These are phyloP conservation scores for Aspergillus sp. DNA, from an alignment of 2,329 filamentous ascomycete genomes.

Conservation along the genomic window DNA sequence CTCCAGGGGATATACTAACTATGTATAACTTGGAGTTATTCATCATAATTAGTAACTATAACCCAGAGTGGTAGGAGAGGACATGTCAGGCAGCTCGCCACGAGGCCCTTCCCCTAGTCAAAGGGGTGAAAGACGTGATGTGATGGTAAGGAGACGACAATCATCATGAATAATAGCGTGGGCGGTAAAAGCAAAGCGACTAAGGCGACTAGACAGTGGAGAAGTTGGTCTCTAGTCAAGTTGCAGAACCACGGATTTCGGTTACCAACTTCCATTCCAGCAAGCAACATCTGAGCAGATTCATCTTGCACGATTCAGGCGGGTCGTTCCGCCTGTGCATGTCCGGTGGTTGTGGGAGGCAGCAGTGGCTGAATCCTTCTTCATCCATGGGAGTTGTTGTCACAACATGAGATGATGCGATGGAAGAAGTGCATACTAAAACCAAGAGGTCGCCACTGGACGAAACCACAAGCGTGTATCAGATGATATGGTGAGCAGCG, in stretches of 20 bases:
- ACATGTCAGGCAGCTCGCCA: not conserved
- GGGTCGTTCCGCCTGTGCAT: not conserved
- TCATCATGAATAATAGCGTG: slow-evolving; percentile 14
- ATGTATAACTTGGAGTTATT: too few species aligned
- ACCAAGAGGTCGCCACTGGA: not conserved
- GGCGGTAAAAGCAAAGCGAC: slow-evolving; percentile 24
- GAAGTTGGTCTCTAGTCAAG: slow-evolving; percentile 5
- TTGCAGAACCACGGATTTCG: slow-evolving; percentile 18
- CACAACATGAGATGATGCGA: too few species aligned
- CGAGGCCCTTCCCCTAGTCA: not conserved
- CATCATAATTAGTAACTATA: too few species aligned
- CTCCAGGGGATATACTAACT: not conserved
- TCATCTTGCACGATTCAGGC: slow-evolving; percentile 1
- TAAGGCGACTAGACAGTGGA: slow-evolving; percentile 33
- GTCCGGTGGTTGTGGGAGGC: not conserved
- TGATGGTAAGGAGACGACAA: slow-evolving; percentile 3
- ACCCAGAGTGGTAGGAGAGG: not conserved
- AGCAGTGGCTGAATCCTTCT: not conserved
- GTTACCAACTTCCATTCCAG: not conserved
- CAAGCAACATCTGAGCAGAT: not conserved
- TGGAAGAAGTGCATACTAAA: too few species aligned
- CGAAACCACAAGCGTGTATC: not conserved
- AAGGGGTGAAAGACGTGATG: not conserved
- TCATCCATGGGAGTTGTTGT: not conserved
- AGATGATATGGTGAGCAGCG: not conserved